phyloP scores from a whole-genome alignment of 768 basidiomycete genomes.

The Chalciporus chontae region DNA sequence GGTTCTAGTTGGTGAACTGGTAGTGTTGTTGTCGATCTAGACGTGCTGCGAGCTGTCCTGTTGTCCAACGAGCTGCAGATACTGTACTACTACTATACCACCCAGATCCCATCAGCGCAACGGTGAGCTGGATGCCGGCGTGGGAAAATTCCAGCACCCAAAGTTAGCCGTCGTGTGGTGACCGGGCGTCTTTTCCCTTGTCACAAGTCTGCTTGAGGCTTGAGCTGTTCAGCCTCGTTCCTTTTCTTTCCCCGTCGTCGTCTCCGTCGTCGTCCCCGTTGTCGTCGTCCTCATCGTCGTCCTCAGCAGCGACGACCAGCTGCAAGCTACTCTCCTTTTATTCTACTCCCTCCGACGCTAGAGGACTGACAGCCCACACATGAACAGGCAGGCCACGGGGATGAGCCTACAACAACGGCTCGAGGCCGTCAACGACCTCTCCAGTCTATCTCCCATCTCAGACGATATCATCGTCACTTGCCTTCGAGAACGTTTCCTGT shows the following conservation, averaged over 20 bases:
- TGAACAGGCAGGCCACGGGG: slow-evolving; percentile 44
- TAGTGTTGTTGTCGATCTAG: background rate
- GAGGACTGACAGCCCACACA: slow-evolving; percentile 2
- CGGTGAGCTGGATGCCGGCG: slow-evolving; percentile 9
- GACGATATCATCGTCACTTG: slow-evolving; percentile 85
- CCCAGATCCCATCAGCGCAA: background rate
- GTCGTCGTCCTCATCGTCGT: background rate
- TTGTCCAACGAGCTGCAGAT: background rate
- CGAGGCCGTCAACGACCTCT: slow-evolving; percentile 69
- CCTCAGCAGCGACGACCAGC: slow-evolving; percentile 4
- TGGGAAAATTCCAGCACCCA: slow-evolving; percentile 14
- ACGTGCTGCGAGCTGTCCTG: background rate
- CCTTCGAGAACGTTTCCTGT: slow-evolving; percentile 83
- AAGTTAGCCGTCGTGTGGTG: slow-evolving; percentile 26
- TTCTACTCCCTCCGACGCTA: background rate
- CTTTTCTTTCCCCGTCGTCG: too few species aligned
- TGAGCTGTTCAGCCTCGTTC: background rate
- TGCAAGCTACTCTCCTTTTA: background rate
- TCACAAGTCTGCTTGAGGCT: too few species aligned
- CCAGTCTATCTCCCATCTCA: slow-evolving; percentile 59
- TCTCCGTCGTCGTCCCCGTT: too few species aligned
- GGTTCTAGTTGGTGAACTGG: too few species aligned
- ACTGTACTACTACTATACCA: background rate
- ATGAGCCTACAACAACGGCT: slow-evolving; percentile 61
- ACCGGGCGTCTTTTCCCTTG: slow-evolving; percentile 20